Percentiles rank a stretch among this genome's conserved stretches.
Evolutionary conservation across 2,329 filamentous ascomycete species (phyloP).

Genomic region (Helotiales sp.): DNA sequence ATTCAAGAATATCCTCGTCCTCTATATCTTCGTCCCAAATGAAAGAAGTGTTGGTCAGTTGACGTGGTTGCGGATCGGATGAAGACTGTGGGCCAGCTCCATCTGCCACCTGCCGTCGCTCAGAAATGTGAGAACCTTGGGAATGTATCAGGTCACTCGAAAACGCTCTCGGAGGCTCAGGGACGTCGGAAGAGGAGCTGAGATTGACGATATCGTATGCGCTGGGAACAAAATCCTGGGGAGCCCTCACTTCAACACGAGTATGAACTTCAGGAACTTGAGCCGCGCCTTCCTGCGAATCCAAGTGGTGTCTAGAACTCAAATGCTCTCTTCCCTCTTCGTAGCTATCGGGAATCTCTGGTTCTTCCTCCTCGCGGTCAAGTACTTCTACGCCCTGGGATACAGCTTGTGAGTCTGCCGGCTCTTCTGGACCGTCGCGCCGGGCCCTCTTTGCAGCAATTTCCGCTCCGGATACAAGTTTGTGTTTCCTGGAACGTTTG

Average conservation of each 20-base stretch:
- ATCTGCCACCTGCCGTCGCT: background rate
- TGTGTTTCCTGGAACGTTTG: slow-evolving; percentile 29
- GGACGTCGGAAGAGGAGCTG: background rate
- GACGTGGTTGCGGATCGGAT: background rate
- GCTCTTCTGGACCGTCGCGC: slow-evolving; percentile 1
- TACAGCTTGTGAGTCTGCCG: slow-evolving; percentile 20
- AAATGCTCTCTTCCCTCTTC: slow-evolving; percentile 27
- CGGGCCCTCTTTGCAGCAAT: background rate
- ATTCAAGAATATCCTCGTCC: background rate
- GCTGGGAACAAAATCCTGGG: slow-evolving; percentile 28
- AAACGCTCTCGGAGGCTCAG: background rate
- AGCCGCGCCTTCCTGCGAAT: background rate
- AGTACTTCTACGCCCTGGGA: slow-evolving; percentile 12
- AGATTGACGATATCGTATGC: slow-evolving; percentile 10
- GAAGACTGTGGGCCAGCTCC: slow-evolving; percentile 2
- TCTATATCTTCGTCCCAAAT: slow-evolving; percentile 35
- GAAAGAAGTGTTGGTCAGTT: slow-evolving; percentile 9
- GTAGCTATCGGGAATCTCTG: slow-evolving; percentile 38
- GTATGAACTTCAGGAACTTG: background rate
- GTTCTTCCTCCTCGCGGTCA: background rate
- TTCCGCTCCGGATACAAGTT: background rate
- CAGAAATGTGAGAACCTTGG: background rate
- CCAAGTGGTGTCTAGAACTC: background rate
- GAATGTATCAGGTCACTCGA: background rate
- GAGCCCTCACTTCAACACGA: slow-evolving; percentile 26